Evolutionary conservation across 2,329 filamentous ascomycete genomes (phyloP).

Genomic region (Arthrobotrys musiformis): DNA sequence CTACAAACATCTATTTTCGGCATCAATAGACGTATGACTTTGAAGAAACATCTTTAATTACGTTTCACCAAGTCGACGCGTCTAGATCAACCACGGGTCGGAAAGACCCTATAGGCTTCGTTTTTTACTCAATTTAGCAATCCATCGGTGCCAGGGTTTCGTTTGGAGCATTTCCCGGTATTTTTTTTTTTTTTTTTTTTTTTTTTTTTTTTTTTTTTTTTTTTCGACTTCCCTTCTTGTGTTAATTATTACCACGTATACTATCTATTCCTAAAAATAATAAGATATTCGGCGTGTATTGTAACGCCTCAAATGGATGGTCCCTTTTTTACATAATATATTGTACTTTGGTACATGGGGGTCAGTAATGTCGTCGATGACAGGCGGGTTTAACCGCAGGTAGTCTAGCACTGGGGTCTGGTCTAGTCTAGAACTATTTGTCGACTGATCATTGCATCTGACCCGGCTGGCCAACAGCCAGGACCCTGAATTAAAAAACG

Average conservation of each 20-base stretch:
- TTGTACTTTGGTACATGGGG: conserved; percentile 7
- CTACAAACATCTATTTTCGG: background rate
- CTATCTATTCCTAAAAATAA: background rate
- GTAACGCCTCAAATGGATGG: background rate
- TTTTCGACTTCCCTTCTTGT: no score
- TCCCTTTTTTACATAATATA: conserved; percentile 17
- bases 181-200: conserved; percentile 5
- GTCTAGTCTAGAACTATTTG: conserved; percentile 16
- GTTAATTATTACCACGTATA: no score
- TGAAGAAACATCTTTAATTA: background rate
- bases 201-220: conserved; percentile 6
- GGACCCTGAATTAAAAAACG: conserved; percentile 24
- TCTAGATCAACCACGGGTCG: background rate
- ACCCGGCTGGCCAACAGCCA: background rate
- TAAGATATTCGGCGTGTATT: conserved; percentile 15
- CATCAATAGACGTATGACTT: background rate
- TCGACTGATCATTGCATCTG: conserved; percentile 21
- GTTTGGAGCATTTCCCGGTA: conserved; percentile 27
- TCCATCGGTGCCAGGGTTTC: conserved; percentile 17
- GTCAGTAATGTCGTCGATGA: background rate
- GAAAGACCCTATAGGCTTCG: background rate
- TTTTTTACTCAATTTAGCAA: conserved; percentile 16
- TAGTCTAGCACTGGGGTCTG: conserved; percentile 8
- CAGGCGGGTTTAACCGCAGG: conserved; percentile 6
- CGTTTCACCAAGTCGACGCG: background rate